phyloP scores from a whole-genome alignment of 495 filamentous ascomycete genomes.

The Aspergillus mulundensis region DNA sequence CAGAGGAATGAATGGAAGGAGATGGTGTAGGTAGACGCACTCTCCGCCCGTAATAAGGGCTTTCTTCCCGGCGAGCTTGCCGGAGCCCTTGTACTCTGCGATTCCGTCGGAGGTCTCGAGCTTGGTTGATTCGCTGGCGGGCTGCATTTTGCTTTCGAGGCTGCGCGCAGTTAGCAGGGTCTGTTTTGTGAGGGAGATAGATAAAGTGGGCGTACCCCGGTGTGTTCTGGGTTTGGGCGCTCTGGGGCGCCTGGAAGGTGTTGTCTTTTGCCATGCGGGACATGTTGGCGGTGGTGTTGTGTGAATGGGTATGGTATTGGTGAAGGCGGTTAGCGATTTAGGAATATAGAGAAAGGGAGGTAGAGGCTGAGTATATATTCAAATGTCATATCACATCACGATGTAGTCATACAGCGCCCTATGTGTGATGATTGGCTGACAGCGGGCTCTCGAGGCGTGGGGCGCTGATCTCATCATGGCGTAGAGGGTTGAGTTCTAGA shows the following conservation, averaged over 20 bases:
- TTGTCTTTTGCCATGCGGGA: background rate
- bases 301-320: background rate
- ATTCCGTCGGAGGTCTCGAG: background rate
- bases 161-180: background rate
- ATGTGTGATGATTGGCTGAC: background rate
- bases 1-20: too few species aligned
- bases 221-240: background rate
- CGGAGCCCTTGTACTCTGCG: constrained; percentile 40
- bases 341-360: background rate
- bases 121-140: constrained; percentile 2
- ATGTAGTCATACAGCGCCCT: background rate
- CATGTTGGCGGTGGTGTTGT: background rate
- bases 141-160: background rate
- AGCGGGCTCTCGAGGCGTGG: background rate
- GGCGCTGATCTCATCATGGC: constrained; percentile 5
- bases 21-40: constrained; percentile 27
- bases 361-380: background rate
- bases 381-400: background rate
- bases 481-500: too few species aligned
- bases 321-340: background rate
- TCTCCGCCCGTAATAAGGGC: constrained; percentile 56
- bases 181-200: background rate
- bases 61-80: constrained; percentile 48
- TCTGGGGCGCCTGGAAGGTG: background rate
- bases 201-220: background rate